These are phyloP conservation scores for Globisporangium middletonii DNA, from an alignment of 352 stramenopile genomes.

Conservation along the genomic window DNA sequence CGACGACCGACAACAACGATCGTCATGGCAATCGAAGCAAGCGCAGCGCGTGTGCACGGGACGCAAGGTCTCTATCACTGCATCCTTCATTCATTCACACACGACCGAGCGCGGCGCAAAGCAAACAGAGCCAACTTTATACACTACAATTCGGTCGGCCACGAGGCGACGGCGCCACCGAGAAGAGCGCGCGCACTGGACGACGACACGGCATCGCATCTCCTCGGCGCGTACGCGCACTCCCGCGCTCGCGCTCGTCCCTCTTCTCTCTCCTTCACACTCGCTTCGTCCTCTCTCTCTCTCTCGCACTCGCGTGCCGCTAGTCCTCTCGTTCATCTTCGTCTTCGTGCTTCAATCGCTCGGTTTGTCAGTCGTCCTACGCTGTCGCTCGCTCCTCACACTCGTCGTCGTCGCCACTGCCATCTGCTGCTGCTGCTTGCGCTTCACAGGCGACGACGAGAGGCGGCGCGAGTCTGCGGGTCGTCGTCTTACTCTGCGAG, in stretches of 20 bases:
- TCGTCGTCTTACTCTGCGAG: slow-evolving; percentile 54
- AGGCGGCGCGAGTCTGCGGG: neutral
- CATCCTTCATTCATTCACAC: neutral
- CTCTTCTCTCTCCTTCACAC: slow-evolving; percentile 1
- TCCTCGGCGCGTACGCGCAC: neutral
- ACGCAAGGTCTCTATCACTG: neutral
- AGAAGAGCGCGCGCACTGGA: slow-evolving; percentile 3
- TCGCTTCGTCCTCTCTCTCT: neutral
- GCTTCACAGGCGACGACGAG: neutral
- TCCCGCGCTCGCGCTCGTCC: neutral
- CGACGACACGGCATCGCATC: neutral
- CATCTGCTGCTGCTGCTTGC: no score
- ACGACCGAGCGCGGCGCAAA: neutral
- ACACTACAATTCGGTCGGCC: slow-evolving; percentile 21
- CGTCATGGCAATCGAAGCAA: neutral
- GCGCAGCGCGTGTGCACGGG: neutral
- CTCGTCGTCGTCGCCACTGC: no score
- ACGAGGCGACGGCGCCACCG: slow-evolving; percentile 16
- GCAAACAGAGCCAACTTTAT: slow-evolving; percentile 19
- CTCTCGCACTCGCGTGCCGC: neutral
- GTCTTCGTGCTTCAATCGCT: neutral
- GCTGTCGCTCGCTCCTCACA: no score
- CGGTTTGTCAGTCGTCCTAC: slow-evolving; percentile 2
- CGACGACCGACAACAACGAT: neutral
- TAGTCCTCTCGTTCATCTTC: neutral